Evolutionary conservation across 2,329 filamentous ascomycete species (phyloP).

Genomic region (Venturia asperata): DNA sequence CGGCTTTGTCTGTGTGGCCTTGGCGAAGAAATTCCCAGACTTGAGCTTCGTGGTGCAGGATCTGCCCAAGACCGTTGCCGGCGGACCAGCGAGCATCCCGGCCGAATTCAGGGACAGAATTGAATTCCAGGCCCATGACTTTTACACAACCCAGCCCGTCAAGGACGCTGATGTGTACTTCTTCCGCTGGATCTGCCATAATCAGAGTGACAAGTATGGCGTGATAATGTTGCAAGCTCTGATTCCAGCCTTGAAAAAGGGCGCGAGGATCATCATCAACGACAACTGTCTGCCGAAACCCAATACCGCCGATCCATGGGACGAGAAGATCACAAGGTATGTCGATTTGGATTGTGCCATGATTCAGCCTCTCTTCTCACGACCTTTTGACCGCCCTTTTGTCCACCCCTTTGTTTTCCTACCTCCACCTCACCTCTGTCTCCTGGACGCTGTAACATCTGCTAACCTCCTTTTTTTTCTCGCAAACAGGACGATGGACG

Average conservation of each 20-base stretch:
- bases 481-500: conserved; percentile 17
- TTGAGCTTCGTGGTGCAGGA: conserved; percentile 22
- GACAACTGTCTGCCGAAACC: conserved; percentile 19
- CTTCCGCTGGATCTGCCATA: conserved; percentile 30
- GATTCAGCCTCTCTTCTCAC: background rate
- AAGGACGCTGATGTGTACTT: conserved; percentile 31
- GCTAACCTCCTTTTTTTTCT: background rate
- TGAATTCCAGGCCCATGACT: conserved; percentile 28
- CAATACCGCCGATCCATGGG: conserved; percentile 14
- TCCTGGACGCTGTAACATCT: background rate
- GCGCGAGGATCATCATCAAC: conserved; percentile 30
- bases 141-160: conserved; percentile 29
- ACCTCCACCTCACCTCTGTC: background rate
- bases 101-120: conserved; percentile 18
- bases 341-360: background rate
- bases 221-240: conserved; percentile 28
- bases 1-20: conserved; percentile 18
- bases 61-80: conserved; percentile 12
- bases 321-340: conserved; percentile 20
- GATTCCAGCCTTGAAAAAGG: conserved; percentile 27
- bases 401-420: background rate
- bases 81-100: conserved; percentile 13
- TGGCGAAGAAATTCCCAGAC: conserved; percentile 18
- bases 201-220: conserved; percentile 29
- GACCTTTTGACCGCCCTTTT: background rate